phyloP scores from a whole-genome alignment of 148 eudicot genomes.

The Camellia granthamiana region DNA sequence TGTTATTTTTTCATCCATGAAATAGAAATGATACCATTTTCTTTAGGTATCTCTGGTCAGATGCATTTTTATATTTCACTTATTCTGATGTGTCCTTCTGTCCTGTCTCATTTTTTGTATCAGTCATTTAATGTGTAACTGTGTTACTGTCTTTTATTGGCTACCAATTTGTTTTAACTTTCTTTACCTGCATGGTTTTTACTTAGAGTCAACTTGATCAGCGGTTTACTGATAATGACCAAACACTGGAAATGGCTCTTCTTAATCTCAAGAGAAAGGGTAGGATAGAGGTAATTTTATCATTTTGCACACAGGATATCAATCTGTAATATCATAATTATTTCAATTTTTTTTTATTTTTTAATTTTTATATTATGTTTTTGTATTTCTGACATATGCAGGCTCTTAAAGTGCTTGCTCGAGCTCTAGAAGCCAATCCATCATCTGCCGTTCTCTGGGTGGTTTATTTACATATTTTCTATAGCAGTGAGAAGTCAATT shows the following conservation, averaged over 20 bases:
- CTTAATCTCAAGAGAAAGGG: slow-evolving; percentile 43
- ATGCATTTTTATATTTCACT: neutral
- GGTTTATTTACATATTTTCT: slow-evolving; percentile 62
- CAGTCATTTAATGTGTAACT: neutral
- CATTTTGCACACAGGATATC: neutral
- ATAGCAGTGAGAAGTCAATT: slow-evolving; percentile 37
- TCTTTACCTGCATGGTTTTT: slow-evolving; percentile 9
- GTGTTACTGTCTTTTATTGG: neutral
- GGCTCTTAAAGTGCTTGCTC: slow-evolving; percentile 65
- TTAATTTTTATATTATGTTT: neutral
- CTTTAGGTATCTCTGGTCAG: neutral
- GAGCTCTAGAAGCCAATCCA: slow-evolving; percentile 60
- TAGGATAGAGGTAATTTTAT: slow-evolving; percentile 43
- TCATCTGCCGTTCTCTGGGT: slow-evolving; percentile 50
- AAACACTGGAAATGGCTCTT: slow-evolving; percentile 59
- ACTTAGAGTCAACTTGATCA: slow-evolving; percentile 37
- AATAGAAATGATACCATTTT: neutral
- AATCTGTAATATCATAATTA: neutral
- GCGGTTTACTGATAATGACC: slow-evolving; percentile 35
- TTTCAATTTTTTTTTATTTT: neutral
- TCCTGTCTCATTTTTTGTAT: neutral
- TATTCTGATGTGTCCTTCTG: neutral
- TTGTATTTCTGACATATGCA: slow-evolving; percentile 25
- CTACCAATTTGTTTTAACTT: slow-evolving; percentile 3
- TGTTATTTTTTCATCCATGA: neutral